phyloP scores from a whole-genome alignment of 2,329 filamentous ascomycete species.

The Cyphellophora europaea region DNA sequence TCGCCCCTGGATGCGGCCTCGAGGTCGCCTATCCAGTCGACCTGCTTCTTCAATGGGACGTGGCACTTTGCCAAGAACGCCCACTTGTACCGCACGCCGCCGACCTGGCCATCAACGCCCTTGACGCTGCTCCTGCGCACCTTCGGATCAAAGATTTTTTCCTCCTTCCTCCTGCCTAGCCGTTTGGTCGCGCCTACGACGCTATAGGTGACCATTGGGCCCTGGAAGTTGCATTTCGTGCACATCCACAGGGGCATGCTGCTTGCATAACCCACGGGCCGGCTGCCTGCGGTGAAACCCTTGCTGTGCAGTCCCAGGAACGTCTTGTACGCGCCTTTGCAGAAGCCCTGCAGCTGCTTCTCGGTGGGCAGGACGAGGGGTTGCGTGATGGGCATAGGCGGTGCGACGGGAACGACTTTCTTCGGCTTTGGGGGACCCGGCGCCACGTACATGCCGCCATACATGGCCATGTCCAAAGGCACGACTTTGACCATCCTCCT shows the following conservation, averaged over 20 bases:
- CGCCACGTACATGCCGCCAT: neutral
- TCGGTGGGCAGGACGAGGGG: constrained; percentile 22
- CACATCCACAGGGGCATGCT: constrained; percentile 27
- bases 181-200: constrained; percentile 4
- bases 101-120: constrained; percentile 1
- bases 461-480: neutral
- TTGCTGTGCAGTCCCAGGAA: constrained; percentile 15
- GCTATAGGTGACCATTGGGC: constrained; percentile 20
- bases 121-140: constrained; percentile 7
- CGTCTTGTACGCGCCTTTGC: constrained; percentile 21
- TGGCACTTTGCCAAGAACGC: constrained; percentile 39
- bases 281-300: constrained; percentile 11
- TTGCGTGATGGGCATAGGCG: constrained; percentile 1
- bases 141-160: constrained; percentile 22
- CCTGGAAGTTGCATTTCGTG: constrained; percentile 35
- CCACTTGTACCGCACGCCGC: constrained; percentile 36
- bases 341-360: constrained; percentile 30
- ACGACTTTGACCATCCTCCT: constrained; percentile 3
- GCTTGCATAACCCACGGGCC: constrained; percentile 12
- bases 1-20: constrained; percentile 12
- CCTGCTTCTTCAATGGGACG: constrained; percentile 23
- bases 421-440: neutral
- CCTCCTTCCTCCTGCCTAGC: too few relatives aligned
- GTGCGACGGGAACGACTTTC: neutral
- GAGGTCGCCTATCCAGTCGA: constrained; percentile 15